A percentile compares a stretch with the other conserved stretches of the same genome.
Conservation (phyloP, 1,139 yeast genomes). For the Taiozyma sp. region DNA sequence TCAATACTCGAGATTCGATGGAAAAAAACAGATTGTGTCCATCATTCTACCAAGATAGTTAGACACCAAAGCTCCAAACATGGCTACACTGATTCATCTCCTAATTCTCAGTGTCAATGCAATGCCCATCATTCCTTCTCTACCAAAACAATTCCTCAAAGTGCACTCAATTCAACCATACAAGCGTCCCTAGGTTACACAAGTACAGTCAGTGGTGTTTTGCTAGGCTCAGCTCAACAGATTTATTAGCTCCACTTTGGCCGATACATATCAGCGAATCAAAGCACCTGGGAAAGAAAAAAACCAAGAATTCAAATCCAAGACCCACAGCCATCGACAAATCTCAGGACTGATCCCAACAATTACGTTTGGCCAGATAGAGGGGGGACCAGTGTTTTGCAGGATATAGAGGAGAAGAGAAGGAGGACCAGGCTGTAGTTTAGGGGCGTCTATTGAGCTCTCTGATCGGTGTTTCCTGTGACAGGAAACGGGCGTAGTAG, state of each 20-base stretch:
- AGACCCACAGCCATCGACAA: neutral
- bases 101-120: neutral
- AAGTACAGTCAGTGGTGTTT: neutral
- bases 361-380: neutral
- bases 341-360: neutral
- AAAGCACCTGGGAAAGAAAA: neutral
- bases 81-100: neutral
- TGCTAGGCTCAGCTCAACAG: neutral
- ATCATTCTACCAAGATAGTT: too few relatives aligned
- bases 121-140: neutral
- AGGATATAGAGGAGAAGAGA: neutral
- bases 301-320: neutral
- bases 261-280: neutral
- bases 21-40: too few relatives aligned
- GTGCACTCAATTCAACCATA: neutral
- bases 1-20: too few relatives aligned
- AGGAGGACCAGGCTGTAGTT: neutral
- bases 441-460: neutral
- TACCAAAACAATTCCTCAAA: neutral
- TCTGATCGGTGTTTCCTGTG: neutral
- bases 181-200: neutral
- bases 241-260: neutral
- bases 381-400: neutral
- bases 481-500: neutral
- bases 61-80: too few relatives aligned